Evolutionary conservation across 2,329 filamentous ascomycete genomes (phyloP), one percentile per base, ranked within the genome.

Genomic region (Metarhizium robertsii): DNA sequence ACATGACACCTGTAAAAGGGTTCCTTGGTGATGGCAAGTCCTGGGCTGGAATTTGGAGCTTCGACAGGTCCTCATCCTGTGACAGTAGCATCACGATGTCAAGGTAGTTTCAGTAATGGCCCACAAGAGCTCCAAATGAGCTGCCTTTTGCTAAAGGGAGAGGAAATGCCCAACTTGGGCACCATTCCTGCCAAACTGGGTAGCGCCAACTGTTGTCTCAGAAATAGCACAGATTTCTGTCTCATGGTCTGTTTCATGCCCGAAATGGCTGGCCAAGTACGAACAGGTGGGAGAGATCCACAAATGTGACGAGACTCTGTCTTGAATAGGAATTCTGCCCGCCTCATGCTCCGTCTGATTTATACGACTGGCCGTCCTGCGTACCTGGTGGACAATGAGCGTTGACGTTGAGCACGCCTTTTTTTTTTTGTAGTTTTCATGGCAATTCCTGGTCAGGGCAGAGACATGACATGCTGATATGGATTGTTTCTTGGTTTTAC

Each of bases 271-370:
- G 10, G 32, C 32, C 7, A 34, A 34, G 32, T 34, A 11, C 32
- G 32, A 34, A 34, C 32, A 34, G 10, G 32, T 34, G 7, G 7
- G 40, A 25, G 3, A 10, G 29, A 29, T 50, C 53, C 47, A 52
- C 47, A 52, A 16, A 11, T 16, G 30, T n/a, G n/a, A 48, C 40
- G 54, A 55, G 50, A 55, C 45, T 5, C 4, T 55, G 54, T 49
- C 54, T 55, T 29, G 25, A n/a, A 52, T 45, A 29, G 54, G 50
- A 52, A 52, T 55, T 54, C 36, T 50, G 11, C 36, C 8, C 25
- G 47, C 14, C 49, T 54, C 43, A 30, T 18, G 50, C 25, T 50
- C 38, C 47, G 38, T 50, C 29, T 36, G 6, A 38, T 14, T 47
- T 53, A 47, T 53, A 47, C 30, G 8, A 34, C 32, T 16, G 16